phyloP scores from a whole-genome alignment of 2,329 filamentous ascomycete species.

The Arthrobotrys entomopaga region DNA sequence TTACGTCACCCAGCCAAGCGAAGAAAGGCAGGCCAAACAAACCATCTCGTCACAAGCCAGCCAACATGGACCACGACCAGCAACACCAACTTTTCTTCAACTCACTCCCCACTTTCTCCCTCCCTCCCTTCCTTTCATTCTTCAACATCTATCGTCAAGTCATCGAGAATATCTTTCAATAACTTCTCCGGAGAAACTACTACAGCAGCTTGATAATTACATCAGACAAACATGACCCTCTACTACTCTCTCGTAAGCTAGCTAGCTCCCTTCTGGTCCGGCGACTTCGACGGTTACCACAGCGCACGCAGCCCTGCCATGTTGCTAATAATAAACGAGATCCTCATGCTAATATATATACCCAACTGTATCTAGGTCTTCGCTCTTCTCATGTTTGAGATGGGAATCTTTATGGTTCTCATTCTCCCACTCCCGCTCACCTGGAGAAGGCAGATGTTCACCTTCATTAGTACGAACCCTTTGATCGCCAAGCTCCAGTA shows the following conservation, averaged over 20 bases:
- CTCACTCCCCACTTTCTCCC: constrained; percentile 11
- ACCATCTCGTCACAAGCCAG: constrained; percentile 37
- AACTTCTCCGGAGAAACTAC: neutral
- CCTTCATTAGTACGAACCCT: constrained; percentile 91
- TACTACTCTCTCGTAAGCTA: constrained; percentile 66
- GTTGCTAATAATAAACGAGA: neutral
- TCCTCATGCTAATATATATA: neutral
- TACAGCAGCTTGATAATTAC: constrained; percentile 4
- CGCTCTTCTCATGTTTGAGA: constrained; percentile 82
- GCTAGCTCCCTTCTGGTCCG: neutral
- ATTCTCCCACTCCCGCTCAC: constrained; percentile 89
- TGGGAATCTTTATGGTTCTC: constrained; percentile 80
- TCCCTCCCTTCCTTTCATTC: constrained; percentile 1
- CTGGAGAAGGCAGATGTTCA: constrained; percentile 85
- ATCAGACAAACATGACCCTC: constrained; percentile 65
- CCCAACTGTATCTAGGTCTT: constrained; percentile 73
- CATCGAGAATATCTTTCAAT: neutral
- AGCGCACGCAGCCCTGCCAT: constrained; percentile 3
- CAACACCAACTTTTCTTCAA: constrained; percentile 5
- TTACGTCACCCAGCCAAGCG: constrained; percentile 51
- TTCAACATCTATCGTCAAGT: neutral
- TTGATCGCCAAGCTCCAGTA: constrained; percentile 93
- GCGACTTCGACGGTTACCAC: too few species aligned
- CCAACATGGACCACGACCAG: constrained; percentile 24
- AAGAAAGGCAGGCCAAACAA: constrained; percentile 5